These are phyloP conservation scores for Aspergillus brunneoviolaceus DNA, from an alignment of 2,329 filamentous ascomycete genomes.

Conservation along the genomic window DNA sequence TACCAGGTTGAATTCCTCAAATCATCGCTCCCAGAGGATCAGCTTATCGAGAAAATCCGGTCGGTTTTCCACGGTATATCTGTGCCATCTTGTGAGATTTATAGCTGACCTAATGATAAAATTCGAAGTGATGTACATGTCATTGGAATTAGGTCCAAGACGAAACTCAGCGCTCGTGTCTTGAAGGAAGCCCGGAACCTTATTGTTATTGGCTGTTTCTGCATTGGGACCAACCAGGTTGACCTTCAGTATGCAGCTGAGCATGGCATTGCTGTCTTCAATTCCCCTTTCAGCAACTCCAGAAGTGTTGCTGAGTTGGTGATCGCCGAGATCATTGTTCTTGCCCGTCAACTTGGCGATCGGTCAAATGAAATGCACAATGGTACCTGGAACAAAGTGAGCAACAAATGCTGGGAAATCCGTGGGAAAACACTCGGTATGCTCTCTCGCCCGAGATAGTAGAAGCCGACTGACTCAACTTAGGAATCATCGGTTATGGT, in stretches of 20 bases:
- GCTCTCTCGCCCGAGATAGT: slow-evolving; percentile 18
- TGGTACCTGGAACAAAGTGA: slow-evolving; percentile 98
- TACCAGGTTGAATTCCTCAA: slow-evolving; percentile 96
- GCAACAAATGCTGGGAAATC: slow-evolving; percentile 95
- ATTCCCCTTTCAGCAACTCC: slow-evolving; percentile 97
- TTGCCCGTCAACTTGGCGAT: slow-evolving; percentile 90
- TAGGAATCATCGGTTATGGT: slow-evolving; percentile 90
- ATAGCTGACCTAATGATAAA: slow-evolving; percentile 11
- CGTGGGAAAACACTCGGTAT: slow-evolving; percentile 90
- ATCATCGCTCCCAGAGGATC: slow-evolving; percentile 82
- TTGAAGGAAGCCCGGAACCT: slow-evolving; percentile 88
- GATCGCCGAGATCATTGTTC: slow-evolving; percentile 86
- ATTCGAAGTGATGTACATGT: slow-evolving; percentile 80
- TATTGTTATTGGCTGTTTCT: slow-evolving; percentile 96
- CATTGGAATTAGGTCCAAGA: slow-evolving; percentile 97
- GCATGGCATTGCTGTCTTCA: slow-evolving; percentile 88
- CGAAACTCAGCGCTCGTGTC: slow-evolving; percentile 83
- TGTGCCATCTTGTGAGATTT: slow-evolving; percentile 1
- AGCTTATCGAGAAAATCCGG: slow-evolving; percentile 96
- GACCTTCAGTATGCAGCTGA: slow-evolving; percentile 47
- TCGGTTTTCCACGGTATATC: slow-evolving; percentile 43
- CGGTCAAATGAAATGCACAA: slow-evolving; percentile 91
- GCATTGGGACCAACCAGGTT: slow-evolving; percentile 79
- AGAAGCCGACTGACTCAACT: slow-evolving; percentile 11
- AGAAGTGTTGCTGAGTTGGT: slow-evolving; percentile 95